These are phyloP conservation scores for Dothideomycetes sp. DNA, from an alignment of 2,329 filamentous ascomycete species.

Conservation along the genomic window DNA sequence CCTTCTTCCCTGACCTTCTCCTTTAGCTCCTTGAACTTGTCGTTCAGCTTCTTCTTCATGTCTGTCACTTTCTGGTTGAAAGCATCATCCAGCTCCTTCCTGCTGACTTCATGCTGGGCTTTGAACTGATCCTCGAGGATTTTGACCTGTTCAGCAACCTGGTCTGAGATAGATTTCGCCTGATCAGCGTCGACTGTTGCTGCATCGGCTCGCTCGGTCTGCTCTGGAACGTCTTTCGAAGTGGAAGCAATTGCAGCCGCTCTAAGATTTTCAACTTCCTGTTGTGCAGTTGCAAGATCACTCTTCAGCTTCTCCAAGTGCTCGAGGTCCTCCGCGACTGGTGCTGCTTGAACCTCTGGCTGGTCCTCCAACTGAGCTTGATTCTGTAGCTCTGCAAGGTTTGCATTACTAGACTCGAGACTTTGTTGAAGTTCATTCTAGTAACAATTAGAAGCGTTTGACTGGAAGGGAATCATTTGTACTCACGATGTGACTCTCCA, in stretches of 20 bases:
- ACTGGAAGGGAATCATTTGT: background rate
- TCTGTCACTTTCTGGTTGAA: slow-evolving; percentile 50
- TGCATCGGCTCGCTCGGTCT: too few species aligned
- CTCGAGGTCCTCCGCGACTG: slow-evolving; percentile 13
- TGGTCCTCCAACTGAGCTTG: slow-evolving; percentile 25
- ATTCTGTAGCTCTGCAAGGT: slow-evolving; percentile 16
- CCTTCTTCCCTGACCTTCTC: slow-evolving; percentile 24
- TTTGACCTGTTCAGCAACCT: slow-evolving; percentile 34
- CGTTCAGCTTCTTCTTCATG: slow-evolving; percentile 58
- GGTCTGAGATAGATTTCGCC: slow-evolving; percentile 32
- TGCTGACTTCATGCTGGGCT: slow-evolving; percentile 23
- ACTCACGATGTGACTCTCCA: slow-evolving; percentile 45
- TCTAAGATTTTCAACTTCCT: slow-evolving; percentile 35
- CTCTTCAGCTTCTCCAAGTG: slow-evolving; percentile 25
- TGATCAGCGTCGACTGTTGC: too few species aligned
- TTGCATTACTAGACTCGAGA: slow-evolving; percentile 11
- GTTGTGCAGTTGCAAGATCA: slow-evolving; percentile 32
- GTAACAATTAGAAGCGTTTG: background rate
- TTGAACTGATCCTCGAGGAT: slow-evolving; percentile 26
- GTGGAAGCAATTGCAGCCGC: slow-evolving; percentile 20
- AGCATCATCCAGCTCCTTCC: slow-evolving; percentile 36
- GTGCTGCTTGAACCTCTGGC: slow-evolving; percentile 15
- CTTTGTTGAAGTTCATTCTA: slow-evolving; percentile 9
- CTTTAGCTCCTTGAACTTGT: slow-evolving; percentile 48
- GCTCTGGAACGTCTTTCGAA: slow-evolving; percentile 14